Evolutionary conservation across 352 stramenopile species (phyloP), one percentile per base, ranked within the genome.

Genomic region (Phytopythium ostracodes): DNA sequence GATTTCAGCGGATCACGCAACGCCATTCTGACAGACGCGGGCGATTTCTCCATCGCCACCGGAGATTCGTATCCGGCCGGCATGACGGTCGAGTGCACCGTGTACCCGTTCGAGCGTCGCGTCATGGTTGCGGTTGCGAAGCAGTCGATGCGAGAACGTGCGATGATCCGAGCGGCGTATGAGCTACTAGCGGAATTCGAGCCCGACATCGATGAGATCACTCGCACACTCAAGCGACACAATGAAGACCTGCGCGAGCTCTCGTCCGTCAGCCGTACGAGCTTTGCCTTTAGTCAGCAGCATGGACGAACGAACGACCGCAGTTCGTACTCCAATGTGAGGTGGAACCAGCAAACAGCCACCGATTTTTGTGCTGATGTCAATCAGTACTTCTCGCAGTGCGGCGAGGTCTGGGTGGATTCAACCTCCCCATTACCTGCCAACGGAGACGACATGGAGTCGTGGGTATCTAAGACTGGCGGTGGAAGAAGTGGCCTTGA

Each of bases 161-260:
- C 76, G 12, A 76, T 77, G 61, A 77, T 88, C 43, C 73, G 73
- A 25, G 79, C 82, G 22, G 59, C 74, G 7, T 88, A 81, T 59
- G 14, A 54, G 2, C 15, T 70, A 6, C 15, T 63, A 8, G 31
- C 64, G 1, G 51, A 22, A n/a, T 50, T 42, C 8, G 55, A 60
- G 22, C 55, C 55, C 17, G 20, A 36, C 7, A 24, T 69, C 3
- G 40, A 49, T 8, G 58, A 56, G 8, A 59, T 72, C 47, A 46
- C 65, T 17, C 36, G 35, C 0, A 27, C 33, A 4, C 60, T 52
- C 12, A 24, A 60, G 29, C 24, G 59, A 29, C 24, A 58, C 4
- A 17, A 24, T 0, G 4, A 22, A 0, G 44, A 55, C 24, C 27
- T 24, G 4, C 38, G 40, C 6, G 55, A 53, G 2, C 40, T 60